Conservation (phyloP, 345 rosid species). For the Salix dunnii region DNA sequence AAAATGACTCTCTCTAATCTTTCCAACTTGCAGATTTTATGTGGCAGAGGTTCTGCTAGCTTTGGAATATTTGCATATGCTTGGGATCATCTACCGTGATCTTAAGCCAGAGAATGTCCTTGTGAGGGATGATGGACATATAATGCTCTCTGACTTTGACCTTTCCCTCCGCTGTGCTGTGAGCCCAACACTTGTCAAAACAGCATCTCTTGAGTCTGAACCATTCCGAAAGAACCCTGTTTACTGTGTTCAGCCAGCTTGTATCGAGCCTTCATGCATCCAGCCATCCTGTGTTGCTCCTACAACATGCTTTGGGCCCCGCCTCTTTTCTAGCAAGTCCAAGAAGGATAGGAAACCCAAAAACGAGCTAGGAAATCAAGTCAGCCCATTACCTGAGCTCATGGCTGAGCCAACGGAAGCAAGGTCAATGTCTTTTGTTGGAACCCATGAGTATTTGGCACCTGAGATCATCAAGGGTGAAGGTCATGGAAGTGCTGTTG, state of each 20-base stretch:
- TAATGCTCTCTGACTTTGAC: conserved; percentile 80
- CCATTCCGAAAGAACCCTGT: conserved; percentile 62
- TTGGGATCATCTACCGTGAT: conserved; percentile 81
- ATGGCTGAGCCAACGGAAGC: conserved; percentile 90
- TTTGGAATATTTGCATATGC: conserved; percentile 85
- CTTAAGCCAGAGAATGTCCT: conserved; percentile 83
- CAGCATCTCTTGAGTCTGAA: conserved; percentile 55
- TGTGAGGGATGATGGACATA: conserved; percentile 78
- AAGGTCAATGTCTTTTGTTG: conserved; percentile 91
- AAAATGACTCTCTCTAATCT: background rate
- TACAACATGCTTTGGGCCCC: conserved; percentile 82
- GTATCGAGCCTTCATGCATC: conserved; percentile 74
- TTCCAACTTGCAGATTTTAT: conserved; percentile 50
- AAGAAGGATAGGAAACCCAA: conserved; percentile 68
- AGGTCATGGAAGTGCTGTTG: conserved; percentile 97
- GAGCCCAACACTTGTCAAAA: conserved; percentile 72
- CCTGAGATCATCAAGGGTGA: conserved; percentile 90
- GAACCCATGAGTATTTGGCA: conserved; percentile 88
- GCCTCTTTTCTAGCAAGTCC: conserved; percentile 79
- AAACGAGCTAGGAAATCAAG: conserved; percentile 68
- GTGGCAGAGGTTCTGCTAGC: conserved; percentile 86
- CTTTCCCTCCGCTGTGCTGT: conserved; percentile 85
- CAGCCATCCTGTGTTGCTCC: conserved; percentile 86
- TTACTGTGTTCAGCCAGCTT: conserved; percentile 78
- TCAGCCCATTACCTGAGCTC: conserved; percentile 82